A percentile compares a stretch with the other conserved stretches of the same genome.
Evolutionary conservation across 2,329 filamentous ascomycete genomes (phyloP).

Genomic region (Curvularia lunata): DNA sequence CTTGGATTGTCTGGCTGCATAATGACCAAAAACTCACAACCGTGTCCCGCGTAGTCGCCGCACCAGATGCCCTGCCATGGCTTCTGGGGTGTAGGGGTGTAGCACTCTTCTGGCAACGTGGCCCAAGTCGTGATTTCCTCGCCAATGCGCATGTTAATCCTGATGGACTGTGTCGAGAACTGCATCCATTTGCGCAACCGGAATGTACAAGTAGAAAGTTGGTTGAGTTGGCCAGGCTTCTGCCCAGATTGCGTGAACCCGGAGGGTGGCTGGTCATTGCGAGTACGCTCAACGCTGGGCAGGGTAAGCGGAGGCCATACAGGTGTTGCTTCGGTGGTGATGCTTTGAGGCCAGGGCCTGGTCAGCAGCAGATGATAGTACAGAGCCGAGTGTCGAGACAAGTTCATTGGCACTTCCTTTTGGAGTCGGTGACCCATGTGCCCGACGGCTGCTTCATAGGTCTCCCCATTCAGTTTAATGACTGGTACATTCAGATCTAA

Average conservation of each 20-base stretch:
- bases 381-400: slow-evolving; percentile 50
- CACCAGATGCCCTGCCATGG: slow-evolving; percentile 92
- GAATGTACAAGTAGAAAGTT: slow-evolving; percentile 75
- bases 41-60: slow-evolving; percentile 86
- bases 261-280: slow-evolving; percentile 54
- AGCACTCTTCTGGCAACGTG: slow-evolving; percentile 75
- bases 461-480: slow-evolving; percentile 48
- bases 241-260: slow-evolving; percentile 55
- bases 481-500: slow-evolving; percentile 79
- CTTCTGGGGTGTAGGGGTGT: slow-evolving; percentile 78
- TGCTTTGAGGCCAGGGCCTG: slow-evolving; percentile 55
- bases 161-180: slow-evolving; percentile 53
- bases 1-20: slow-evolving; percentile 69
- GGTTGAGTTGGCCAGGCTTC: slow-evolving; percentile 59
- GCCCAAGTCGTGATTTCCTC: slow-evolving; percentile 68
- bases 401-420: slow-evolving; percentile 60
- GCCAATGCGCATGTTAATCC: slow-evolving; percentile 52
- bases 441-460: slow-evolving; percentile 33
- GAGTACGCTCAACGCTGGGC: slow-evolving; percentile 66
- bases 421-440: slow-evolving; percentile 51
- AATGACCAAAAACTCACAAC: slow-evolving; percentile 85
- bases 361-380: slow-evolving; percentile 74
- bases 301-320: slow-evolving; percentile 79
- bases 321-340: slow-evolving; percentile 44
- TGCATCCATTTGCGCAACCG: slow-evolving; percentile 79